Conservation (phyloP, 2,329 filamentous ascomycete genomes). For the Gnomoniopsis smithogilvyi region DNA sequence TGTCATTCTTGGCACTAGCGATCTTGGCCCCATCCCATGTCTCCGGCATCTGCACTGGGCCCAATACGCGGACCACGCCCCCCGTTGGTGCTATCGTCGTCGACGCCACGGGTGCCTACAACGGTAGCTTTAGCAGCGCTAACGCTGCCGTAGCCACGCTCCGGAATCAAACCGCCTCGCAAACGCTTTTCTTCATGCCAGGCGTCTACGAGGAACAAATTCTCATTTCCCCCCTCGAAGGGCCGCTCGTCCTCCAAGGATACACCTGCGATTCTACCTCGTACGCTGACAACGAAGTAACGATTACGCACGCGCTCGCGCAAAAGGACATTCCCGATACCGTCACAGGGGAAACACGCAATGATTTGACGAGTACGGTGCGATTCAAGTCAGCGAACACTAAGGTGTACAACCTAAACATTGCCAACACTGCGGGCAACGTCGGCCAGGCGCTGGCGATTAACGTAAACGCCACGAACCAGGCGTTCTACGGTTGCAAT, state of each 20-base stretch:
- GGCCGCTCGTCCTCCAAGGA: conserved; percentile 4
- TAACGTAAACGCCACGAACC: conserved; percentile 9
- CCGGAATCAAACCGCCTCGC: neutral
- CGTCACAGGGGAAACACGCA: neutral
- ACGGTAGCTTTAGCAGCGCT: neutral
- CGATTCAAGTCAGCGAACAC: neutral
- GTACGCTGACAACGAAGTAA: conserved; percentile 1
- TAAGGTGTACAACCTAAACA: conserved; percentile 3
- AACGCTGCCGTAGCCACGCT: neutral
- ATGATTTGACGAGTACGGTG: conserved; percentile 3
- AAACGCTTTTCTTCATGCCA: conserved; percentile 3
- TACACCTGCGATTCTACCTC: conserved; percentile 4
- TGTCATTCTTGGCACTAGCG: no score
- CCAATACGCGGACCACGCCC: neutral
- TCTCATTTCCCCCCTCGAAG: neutral
- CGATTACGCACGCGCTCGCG: neutral
- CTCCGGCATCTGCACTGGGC: neutral
- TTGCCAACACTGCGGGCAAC: conserved; percentile 7
- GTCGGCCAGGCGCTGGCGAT: conserved; percentile 6
- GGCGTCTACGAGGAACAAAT: conserved; percentile 4
- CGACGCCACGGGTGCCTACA: neutral
- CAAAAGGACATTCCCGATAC: neutral
- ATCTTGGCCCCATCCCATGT: neutral
- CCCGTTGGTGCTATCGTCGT: neutral
- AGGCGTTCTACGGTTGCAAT: conserved; percentile 2